Conservation (phyloP, 1,139 yeast genomes). For the Suhomyces terraborum region DNA sequence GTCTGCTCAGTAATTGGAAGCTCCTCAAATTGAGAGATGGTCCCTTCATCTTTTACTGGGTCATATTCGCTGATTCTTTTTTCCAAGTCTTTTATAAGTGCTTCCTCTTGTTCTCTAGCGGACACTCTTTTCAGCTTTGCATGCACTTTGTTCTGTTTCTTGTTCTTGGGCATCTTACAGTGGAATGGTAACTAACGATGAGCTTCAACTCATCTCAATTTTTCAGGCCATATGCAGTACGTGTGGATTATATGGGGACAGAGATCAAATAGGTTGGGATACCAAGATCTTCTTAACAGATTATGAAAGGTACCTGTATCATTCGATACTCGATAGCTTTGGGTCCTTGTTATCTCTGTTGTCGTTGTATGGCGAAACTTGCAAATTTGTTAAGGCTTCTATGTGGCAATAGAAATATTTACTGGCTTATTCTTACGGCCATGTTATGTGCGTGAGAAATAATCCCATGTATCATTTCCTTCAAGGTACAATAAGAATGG, state of each 20-base stretch:
- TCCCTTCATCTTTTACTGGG: slow-evolving; percentile 33
- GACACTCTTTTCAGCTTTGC: slow-evolving; percentile 23
- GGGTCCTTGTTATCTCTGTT: no score
- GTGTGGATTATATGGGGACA: not conserved
- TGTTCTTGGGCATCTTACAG: slow-evolving; percentile 27
- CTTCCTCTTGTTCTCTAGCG: slow-evolving; percentile 43
- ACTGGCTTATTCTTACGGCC: no score
- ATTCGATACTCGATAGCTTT: no score
- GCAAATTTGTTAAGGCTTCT: no score
- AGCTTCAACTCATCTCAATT: slow-evolving; percentile 13
- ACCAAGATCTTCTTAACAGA: no score
- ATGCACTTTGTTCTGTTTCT: slow-evolving; percentile 21
- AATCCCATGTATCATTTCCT: no score
- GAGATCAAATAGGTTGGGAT: no score
- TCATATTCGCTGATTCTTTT: slow-evolving; percentile 54
- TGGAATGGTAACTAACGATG: not conserved
- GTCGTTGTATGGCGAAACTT: no score
- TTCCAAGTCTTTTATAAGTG: slow-evolving; percentile 47
- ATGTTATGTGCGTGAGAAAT: no score
- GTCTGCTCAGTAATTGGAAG: slow-evolving; percentile 74
- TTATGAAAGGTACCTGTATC: no score
- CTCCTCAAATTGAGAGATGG: slow-evolving; percentile 54
- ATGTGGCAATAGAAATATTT: no score
- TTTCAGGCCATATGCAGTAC: slow-evolving; percentile 11
- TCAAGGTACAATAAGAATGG: no score